These are phyloP conservation scores for Auriscalpium orientale DNA, from an alignment of 768 basidiomycete genomes.

Conservation along the genomic window DNA sequence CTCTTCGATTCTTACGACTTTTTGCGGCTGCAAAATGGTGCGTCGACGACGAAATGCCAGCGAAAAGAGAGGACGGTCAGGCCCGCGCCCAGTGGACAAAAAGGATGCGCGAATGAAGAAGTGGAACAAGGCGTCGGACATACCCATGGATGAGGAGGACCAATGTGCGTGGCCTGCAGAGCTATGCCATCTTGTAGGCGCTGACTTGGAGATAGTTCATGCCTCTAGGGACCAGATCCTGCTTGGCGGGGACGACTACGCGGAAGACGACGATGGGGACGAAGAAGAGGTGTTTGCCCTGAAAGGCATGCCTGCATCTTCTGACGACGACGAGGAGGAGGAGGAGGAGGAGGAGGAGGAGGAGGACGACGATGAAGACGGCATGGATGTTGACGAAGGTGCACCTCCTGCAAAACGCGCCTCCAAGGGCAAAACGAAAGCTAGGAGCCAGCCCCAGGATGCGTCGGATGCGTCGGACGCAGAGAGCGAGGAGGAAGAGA, in stretches of 20 bases:
- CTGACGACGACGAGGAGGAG: slow-evolving; percentile 39
- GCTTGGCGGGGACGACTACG: slow-evolving; percentile 51
- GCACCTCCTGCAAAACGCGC: slow-evolving; percentile 13
- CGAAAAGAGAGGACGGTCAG: slow-evolving; percentile 12
- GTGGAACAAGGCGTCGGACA: slow-evolving; percentile 63
- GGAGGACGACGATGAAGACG: slow-evolving; percentile 22
- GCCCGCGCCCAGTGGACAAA: slow-evolving; percentile 42
- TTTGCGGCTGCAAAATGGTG: neutral
- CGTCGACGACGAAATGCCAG: slow-evolving; percentile 4
- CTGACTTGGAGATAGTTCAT: slow-evolving; percentile 44
- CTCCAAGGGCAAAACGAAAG: slow-evolving; percentile 20
- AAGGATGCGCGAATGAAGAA: slow-evolving; percentile 47
- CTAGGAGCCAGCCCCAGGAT: slow-evolving; percentile 11
- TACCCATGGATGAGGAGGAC: slow-evolving; percentile 74
- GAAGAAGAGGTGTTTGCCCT: slow-evolving; percentile 82
- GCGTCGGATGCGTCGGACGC: slow-evolving; percentile 22
- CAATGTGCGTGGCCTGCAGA: slow-evolving; percentile 45
- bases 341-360: slow-evolving; percentile 30
- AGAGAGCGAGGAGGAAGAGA: slow-evolving; percentile 45
- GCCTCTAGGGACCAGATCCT: slow-evolving; percentile 68
- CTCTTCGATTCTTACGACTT: too few species aligned
- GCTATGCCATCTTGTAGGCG: neutral
- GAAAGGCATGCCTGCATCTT: slow-evolving; percentile 42
- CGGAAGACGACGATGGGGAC: slow-evolving; percentile 46
- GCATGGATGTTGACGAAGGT: slow-evolving; percentile 14